Evolutionary conservation across 2,329 filamentous ascomycete species (phyloP).

Genomic region (Verticillium longisporum): DNA sequence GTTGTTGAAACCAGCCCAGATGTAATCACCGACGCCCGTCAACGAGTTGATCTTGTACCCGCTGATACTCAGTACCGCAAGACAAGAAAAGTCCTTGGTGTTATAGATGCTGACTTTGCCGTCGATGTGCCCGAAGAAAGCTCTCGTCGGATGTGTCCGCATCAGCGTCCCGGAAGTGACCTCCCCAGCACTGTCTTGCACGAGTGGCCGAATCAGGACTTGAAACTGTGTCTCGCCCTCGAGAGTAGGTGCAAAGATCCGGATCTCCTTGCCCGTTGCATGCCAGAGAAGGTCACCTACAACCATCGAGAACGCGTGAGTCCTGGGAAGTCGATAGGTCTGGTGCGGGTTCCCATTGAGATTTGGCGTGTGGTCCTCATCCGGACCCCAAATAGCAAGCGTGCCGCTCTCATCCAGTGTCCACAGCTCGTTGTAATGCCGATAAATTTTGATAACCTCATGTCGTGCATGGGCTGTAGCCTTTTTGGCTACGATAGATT

Average conservation of each 20-base stretch:
- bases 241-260: conserved; percentile 70
- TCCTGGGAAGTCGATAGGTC: conserved; percentile 70
- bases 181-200: conserved; percentile 70
- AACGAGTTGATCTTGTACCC: conserved; percentile 92
- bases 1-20: conserved; percentile 94
- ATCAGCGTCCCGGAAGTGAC: conserved; percentile 78
- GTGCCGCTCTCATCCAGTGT: conserved; percentile 85
- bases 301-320: conserved; percentile 82
- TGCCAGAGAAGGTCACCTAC: conserved; percentile 84
- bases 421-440: conserved; percentile 87
- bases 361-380: conserved; percentile 63
- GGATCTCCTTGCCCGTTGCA: conserved; percentile 77
- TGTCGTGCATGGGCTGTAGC: conserved; percentile 67
- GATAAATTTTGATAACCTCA: conserved; percentile 78
- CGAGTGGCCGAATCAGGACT: conserved; percentile 63
- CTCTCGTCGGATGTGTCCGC: conserved; percentile 65
- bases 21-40: conserved; percentile 68
- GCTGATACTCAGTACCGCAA: conserved; percentile 79
- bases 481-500: conserved; percentile 63
- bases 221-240: conserved; percentile 67
- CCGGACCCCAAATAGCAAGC: conserved; percentile 80
- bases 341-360: conserved; percentile 64
- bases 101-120: conserved; percentile 95
- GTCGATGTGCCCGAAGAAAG: conserved; percentile 88
- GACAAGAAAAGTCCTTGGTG: conserved; percentile 64